A percentile compares a stretch with the other conserved stretches of the same genome.
phyloP scores from a whole-genome alignment of 192 early-diverging fungal genomes.

The Lunasporangiospora selenospora region DNA sequence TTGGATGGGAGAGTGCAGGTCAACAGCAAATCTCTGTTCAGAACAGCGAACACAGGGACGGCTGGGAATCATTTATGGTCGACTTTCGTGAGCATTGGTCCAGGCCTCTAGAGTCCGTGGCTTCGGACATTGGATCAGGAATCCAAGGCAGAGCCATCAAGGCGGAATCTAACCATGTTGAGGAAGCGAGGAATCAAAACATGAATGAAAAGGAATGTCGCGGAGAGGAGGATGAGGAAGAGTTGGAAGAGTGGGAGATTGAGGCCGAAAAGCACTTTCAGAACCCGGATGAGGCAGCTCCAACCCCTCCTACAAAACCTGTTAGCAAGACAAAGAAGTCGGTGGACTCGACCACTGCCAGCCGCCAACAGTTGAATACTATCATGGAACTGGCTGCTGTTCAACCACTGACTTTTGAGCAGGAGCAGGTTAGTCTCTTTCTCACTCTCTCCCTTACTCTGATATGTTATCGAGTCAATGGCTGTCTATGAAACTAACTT shows the following conservation, averaged over 20 bases:
- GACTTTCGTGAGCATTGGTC: too few species aligned
- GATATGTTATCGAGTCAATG: too few species aligned
- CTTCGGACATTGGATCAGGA: too few species aligned
- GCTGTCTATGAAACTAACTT: too few species aligned
- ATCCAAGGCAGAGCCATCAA: too few species aligned
- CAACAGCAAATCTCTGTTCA: too few species aligned
- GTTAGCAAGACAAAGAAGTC: constrained; percentile 11
- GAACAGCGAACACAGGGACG: too few species aligned
- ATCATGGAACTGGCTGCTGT: constrained; percentile 42
- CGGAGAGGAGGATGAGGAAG: constrained; percentile 23
- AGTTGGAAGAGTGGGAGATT: constrained; percentile 46
- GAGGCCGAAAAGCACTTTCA: constrained; percentile 45
- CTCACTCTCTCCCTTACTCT: background rate
- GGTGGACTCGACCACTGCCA: constrained; percentile 3
- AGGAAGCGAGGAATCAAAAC: background rate
- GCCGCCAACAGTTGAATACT: constrained; percentile 29
- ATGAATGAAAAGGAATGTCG: too few species aligned
- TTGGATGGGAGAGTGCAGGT: constrained; percentile 20
- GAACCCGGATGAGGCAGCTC: constrained; percentile 29
- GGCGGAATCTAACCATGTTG: too few species aligned
- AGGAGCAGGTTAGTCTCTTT: constrained; percentile 27
- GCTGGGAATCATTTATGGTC: too few species aligned
- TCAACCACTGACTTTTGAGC: constrained; percentile 40
- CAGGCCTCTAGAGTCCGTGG: too few species aligned
- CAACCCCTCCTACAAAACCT: constrained; percentile 15